Base-by-base conservation (phyloP, 73 alveolate species). In the Paramecium biaurelia region DNA sequence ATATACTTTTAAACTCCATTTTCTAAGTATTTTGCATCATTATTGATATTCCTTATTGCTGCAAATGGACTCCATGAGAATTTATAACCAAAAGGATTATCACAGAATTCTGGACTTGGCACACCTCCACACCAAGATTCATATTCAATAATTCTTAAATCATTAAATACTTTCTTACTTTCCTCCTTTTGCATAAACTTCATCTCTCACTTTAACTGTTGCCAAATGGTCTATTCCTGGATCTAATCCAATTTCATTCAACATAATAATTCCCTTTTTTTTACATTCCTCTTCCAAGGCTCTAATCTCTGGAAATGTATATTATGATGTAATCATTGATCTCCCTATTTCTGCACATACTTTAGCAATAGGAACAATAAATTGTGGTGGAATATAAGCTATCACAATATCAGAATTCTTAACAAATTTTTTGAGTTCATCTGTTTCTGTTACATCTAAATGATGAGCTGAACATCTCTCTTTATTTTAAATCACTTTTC, bases 101-200 rank as follows among this genome's bases (percentile, higher is more conserved):
- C 97, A 21, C 95, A 92, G 35, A 95, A 92, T 68, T 96, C 97
- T 85, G 99, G 97, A 35, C 95, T 94, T 32, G 99, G 99, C 3
- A 96, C 96, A 2, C 97, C 99, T 56, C 99, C 99, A 92, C 99
- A 96, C 96, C 97, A 96, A 30, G 96, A 86, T 82, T 96, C 99
- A 89, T 96, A 96, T 45, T 93, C 95, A 2, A 92, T 89, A 23
- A 96, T 90, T 89, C 94, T 89, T 23, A 21, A 70, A 26, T 37
- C 4, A 89, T 41, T 7, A n/a, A n/a, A 6, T 38, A 58, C 6
- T 23, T 12, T 23, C 14, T 35, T 86, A 89, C 93, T 96, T 96
- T 34, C 94, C 95, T 10, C 97, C 97, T 32, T 84, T 85, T 9
- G 92, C 96, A 47, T 93, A 94, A 2, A 93, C 95, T 87, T 96